Percentiles rank a stretch among this genome's conserved stretches.
Conservation (phyloP, 139 green algal genomes). For the Chlorella vulgaris region DNA sequence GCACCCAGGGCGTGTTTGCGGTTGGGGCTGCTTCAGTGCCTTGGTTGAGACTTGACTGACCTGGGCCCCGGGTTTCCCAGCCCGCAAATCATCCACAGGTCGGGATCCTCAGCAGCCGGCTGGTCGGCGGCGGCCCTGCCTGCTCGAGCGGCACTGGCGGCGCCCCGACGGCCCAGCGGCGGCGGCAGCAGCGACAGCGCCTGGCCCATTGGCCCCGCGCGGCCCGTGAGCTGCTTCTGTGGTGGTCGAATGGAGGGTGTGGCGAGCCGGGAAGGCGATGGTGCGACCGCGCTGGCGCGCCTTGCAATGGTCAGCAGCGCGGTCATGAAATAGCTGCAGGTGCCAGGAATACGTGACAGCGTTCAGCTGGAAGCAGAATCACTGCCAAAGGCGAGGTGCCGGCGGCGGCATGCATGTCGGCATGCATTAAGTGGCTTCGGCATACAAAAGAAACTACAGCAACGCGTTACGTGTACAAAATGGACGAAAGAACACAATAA, state of each 20-base stretch:
- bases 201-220: conserved; percentile 7
- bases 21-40: neutral
- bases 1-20: neutral
- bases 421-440: too few species aligned
- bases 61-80: conserved; percentile 80
- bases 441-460: too few species aligned
- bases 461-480: too few species aligned
- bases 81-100: conserved; percentile 71
- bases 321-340: too few species aligned
- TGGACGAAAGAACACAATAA: too few species aligned
- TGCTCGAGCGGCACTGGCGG: neutral
- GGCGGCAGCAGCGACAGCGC: conserved; percentile 24
- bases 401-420: too few species aligned
- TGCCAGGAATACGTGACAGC: too few species aligned
- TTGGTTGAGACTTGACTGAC: neutral
- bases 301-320: too few species aligned
- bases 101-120: conserved; percentile 11
- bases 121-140: neutral
- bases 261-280: neutral
- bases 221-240: neutral
- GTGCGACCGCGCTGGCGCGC: neutral
- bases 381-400: too few species aligned
- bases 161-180: conserved; percentile 1
- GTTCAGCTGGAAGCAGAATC: too few species aligned
- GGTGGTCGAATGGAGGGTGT: neutral